Conservation (phyloP, 1,139 yeast genomes). For the Taphrina pruni region DNA sequence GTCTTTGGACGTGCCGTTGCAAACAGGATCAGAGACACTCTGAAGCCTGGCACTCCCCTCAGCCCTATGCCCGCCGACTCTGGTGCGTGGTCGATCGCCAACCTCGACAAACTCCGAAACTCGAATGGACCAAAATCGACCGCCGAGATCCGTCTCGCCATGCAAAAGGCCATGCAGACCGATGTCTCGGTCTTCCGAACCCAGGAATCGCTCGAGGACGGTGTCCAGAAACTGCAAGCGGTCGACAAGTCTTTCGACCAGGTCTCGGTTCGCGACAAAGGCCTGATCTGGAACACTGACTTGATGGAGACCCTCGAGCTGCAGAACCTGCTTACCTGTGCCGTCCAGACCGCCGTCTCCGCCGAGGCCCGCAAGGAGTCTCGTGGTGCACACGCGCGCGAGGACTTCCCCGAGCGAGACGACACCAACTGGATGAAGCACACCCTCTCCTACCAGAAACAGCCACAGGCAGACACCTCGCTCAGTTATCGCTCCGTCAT, state of each 20-base stretch:
- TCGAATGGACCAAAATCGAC: constrained; percentile 83
- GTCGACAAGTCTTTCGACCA: constrained; percentile 76
- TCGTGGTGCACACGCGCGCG: constrained; percentile 99
- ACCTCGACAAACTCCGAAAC: constrained; percentile 85
- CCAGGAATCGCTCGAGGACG: constrained; percentile 88
- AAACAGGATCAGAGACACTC: constrained; percentile 81
- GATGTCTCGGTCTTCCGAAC: constrained; percentile 97
- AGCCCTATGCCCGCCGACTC: constrained; percentile 79
- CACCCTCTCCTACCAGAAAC: constrained; percentile 86
- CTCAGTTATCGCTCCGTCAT: constrained; percentile 89
- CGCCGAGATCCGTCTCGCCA: constrained; percentile 84
- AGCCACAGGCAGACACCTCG: constrained; percentile 70
- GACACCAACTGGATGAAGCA: constrained; percentile 98
- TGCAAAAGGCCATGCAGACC: constrained; percentile 96
- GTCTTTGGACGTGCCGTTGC: constrained; percentile 99
- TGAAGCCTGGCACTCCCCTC: constrained; percentile 88
- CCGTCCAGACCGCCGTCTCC: constrained; percentile 90
- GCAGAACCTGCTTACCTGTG: constrained; percentile 96
- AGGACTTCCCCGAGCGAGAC: constrained; percentile 94
- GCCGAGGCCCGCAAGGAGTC: constrained; percentile 97
- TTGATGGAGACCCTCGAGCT: constrained; percentile 94
- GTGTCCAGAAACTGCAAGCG: constrained; percentile 77
- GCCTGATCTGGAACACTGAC: constrained; percentile 99
- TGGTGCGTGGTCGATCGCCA: constrained; percentile 87
- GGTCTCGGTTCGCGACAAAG: constrained; percentile 89